These are phyloP conservation scores for Physaria fendleri DNA, from an alignment of 345 rosid species.

Conservation along the genomic window DNA sequence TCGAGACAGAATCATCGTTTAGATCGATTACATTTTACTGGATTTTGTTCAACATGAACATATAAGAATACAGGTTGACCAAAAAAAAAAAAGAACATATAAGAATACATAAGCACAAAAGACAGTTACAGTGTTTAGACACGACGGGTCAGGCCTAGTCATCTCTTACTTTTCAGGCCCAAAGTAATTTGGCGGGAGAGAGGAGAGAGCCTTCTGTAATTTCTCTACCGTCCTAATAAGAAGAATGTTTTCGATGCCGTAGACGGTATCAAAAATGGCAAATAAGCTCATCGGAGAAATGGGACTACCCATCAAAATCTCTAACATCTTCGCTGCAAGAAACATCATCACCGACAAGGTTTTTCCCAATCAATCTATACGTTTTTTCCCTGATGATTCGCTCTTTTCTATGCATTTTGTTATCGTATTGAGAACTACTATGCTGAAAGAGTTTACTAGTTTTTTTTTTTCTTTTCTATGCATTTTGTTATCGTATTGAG, in stretches of 20 bases:
- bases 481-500: background rate
- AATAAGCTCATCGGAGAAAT: conserved; percentile 60
- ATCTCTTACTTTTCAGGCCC: background rate
- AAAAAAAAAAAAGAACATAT: too few relatives aligned
- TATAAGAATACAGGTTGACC: too few relatives aligned
- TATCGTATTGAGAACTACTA: too few relatives aligned
- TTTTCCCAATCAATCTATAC: background rate
- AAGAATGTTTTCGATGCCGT: conserved; percentile 4
- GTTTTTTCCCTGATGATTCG: too few relatives aligned
- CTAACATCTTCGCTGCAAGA: conserved; percentile 65
- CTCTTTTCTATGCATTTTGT: background rate
- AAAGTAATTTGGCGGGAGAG: conserved; percentile 10
- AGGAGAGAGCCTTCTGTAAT: background rate
- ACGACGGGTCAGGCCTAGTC: too few relatives aligned
- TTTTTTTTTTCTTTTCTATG: too few relatives aligned
- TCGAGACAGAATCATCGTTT: background rate
- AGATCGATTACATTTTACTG: too few relatives aligned
- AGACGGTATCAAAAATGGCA: conserved; percentile 37
- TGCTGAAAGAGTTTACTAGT: background rate
- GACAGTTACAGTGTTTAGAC: too few relatives aligned
- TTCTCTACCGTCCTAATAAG: background rate
- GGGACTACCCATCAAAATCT: conserved; percentile 46
- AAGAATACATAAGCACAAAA: too few relatives aligned
- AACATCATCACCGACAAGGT: conserved; percentile 73
- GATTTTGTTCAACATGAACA: too few relatives aligned